phyloP scores from a whole-genome alignment of 2,329 filamentous ascomycete genomes.

The Magnaporthales sp. region DNA sequence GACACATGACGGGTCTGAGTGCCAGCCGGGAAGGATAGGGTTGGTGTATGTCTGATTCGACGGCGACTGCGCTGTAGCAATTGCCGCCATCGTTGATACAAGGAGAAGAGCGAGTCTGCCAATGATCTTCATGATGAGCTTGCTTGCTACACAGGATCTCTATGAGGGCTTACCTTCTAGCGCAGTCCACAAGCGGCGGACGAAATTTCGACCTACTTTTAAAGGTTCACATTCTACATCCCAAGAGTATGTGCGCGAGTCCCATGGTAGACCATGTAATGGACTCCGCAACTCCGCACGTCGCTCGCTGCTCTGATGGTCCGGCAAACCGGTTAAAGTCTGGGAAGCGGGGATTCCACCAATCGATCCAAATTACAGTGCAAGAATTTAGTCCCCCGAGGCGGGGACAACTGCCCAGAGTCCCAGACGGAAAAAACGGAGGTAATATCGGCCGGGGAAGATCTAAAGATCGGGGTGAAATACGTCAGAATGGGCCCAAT shows the following conservation, averaged over 20 bases:
- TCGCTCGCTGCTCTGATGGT: not conserved
- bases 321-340: not conserved
- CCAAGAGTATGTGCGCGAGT: not conserved
- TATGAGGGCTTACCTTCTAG: not conserved
- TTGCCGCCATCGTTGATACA: not conserved
- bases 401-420: not conserved
- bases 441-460: not conserved
- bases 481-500: not conserved
- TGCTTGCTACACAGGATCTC: not conserved
- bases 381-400: not conserved
- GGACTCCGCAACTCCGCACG: not conserved
- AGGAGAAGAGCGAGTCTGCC: not conserved
- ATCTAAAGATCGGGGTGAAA: not conserved
- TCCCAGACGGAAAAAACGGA: not conserved
- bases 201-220: not conserved
- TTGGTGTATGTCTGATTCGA: constrained; percentile 24
- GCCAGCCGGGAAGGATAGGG: constrained; percentile 48
- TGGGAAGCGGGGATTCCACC: not conserved
- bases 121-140: not conserved
- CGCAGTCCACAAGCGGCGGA: not conserved
- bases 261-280: not conserved
- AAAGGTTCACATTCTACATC: not conserved
- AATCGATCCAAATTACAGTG: not conserved
- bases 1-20: constrained; percentile 39
- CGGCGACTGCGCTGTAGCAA: constrained; percentile 15